These are phyloP conservation scores for Phytophthora pseudosyringae DNA, from an alignment of 352 stramenopile genomes.

Conservation along the genomic window DNA sequence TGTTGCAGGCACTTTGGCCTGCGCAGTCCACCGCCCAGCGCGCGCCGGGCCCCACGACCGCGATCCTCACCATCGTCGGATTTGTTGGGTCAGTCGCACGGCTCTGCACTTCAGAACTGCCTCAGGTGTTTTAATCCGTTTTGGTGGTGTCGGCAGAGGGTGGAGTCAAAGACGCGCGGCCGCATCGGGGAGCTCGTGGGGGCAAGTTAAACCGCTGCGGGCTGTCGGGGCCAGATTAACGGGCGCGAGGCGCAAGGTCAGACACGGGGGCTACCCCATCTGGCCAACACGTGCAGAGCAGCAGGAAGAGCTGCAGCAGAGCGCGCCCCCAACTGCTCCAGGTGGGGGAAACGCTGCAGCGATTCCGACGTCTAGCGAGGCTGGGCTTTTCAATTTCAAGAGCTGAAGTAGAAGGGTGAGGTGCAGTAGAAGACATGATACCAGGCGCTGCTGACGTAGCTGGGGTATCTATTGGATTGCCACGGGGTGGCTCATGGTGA, in stretches of 20 bases:
- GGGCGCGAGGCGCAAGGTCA: neutral
- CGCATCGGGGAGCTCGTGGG: neutral
- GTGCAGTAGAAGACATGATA: no score
- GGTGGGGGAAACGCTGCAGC: no score
- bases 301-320: neutral
- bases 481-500: no score
- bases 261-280: neutral
- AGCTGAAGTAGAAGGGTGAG: no score
- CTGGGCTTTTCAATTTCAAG: no score
- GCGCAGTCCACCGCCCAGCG: no score
- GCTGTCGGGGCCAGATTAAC: neutral
- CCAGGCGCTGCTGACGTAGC: no score
- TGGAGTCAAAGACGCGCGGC: conserved; percentile 19
- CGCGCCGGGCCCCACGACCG: neutral
- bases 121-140: conserved; percentile 26
- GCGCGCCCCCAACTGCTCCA: no score
- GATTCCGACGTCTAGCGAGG: no score
- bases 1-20: neutral
- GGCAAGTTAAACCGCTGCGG: conserved; percentile 19
- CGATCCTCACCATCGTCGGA: conserved; percentile 2
- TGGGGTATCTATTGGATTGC: neutral
- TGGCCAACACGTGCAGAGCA: neutral
- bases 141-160: conserved; percentile 22
- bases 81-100: conserved; percentile 26
- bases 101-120: conserved; percentile 22